phyloP scores from a whole-genome alignment of 495 filamentous ascomycete genomes.

The Darksidea phi region DNA sequence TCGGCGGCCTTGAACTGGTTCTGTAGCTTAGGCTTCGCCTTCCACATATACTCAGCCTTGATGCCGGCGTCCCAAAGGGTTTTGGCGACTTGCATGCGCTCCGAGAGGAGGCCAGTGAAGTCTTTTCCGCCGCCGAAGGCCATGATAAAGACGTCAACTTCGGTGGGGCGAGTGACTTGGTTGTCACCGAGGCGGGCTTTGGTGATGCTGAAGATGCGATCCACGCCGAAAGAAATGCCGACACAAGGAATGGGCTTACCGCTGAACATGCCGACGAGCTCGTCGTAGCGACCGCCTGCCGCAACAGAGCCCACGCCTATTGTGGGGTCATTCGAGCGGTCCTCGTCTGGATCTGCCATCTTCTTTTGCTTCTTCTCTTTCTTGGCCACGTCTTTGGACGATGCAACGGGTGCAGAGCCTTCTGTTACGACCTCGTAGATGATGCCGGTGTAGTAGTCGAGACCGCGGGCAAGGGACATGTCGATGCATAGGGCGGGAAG shows the following conservation, averaged over 20 bases:
- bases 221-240: constrained; percentile 91
- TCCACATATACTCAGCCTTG: constrained; percentile 78
- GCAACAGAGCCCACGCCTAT: constrained; percentile 84
- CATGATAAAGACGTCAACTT: constrained; percentile 89
- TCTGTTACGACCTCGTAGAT: constrained; percentile 92
- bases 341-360: constrained; percentile 58
- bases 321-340: constrained; percentile 77
- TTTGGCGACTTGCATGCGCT: constrained; percentile 75
- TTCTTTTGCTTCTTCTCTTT: constrained; percentile 62
- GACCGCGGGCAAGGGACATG: constrained; percentile 75
- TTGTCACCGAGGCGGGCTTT: constrained; percentile 66
- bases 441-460: constrained; percentile 93
- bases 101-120: constrained; percentile 73
- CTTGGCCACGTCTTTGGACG: constrained; percentile 34
- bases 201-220: constrained; percentile 90
- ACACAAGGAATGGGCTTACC: constrained; percentile 90
- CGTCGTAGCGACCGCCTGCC: constrained; percentile 89
- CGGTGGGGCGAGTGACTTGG: constrained; percentile 58
- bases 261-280: constrained; percentile 88
- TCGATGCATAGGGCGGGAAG: constrained; percentile 75
- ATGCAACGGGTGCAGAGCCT: constrained; percentile 65
- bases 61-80: constrained; percentile 76
- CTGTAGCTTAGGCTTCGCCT: constrained; percentile 73
- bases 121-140: constrained; percentile 86
- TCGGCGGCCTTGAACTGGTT: constrained; percentile 82